phyloP scores from a whole-genome alignment of 192 early-diverging fungal species.

The Podila epigama region DNA sequence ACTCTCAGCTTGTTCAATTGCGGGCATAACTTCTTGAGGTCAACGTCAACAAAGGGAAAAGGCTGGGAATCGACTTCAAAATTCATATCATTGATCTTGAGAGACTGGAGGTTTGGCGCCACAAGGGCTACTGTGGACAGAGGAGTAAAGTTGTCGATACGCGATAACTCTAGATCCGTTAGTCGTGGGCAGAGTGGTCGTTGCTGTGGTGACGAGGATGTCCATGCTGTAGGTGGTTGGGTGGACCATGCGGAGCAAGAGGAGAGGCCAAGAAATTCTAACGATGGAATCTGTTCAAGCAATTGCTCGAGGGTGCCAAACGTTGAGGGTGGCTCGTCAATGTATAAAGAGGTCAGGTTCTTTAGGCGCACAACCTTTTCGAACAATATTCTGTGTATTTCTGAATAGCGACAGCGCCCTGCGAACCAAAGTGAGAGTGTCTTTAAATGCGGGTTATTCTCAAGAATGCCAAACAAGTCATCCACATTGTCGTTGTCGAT shows the following conservation, averaged over 20 bases:
- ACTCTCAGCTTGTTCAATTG: not conserved
- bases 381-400: not conserved
- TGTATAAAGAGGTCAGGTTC: not conserved
- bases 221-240: not conserved
- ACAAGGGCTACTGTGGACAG: not conserved
- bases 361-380: not conserved
- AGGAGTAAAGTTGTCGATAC: not conserved
- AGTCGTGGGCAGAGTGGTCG: not conserved
- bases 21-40: not conserved
- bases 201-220: not conserved
- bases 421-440: not conserved
- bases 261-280: not conserved
- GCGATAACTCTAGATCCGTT: not conserved
- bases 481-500: not conserved
- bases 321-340: not conserved
- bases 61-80: not conserved
- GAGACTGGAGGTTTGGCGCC: not conserved
- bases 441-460: constrained; percentile 8
- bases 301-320: not conserved
- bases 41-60: not conserved
- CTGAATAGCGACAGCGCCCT: not conserved
- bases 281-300: not conserved
- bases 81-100: not conserved
- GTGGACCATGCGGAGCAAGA: not conserved
- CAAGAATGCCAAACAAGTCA: not conserved